Percentiles rank a stretch among this genome's conserved stretches.
Conservation (phyloP, 1,284 basidiomycete species). For the Kalmanozyma brasiliensis region DNA sequence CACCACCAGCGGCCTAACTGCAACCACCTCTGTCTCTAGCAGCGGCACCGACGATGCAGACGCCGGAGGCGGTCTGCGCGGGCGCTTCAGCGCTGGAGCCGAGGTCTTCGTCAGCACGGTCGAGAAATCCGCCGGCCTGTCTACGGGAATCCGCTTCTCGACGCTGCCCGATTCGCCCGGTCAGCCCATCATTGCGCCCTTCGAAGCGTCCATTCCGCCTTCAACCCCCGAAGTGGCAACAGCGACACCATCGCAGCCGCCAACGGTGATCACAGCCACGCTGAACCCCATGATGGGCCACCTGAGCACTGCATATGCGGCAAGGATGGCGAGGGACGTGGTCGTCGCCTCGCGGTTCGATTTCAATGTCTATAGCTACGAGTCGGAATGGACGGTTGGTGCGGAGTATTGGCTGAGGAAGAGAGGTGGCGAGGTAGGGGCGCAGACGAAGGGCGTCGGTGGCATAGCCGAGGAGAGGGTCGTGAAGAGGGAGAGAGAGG, state of each 20-base stretch:
- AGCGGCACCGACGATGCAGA: conserved; percentile 70
- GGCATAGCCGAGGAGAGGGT: background rate
- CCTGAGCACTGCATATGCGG: conserved; percentile 88
- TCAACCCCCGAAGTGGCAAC: background rate
- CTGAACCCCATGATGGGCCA: conserved; percentile 98
- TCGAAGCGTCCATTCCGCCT: background rate
- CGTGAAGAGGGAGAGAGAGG: background rate
- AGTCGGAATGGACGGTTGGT: conserved; percentile 90
- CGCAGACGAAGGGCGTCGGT: background rate
- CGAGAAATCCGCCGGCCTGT: conserved; percentile 92
- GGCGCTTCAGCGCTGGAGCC: conserved; percentile 88
- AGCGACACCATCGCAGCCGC: conserved; percentile 72
- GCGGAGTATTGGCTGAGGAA: conserved; percentile 60
- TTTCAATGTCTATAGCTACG: conserved; percentile 96
- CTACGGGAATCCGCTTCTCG: conserved; percentile 90
- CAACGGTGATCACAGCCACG: conserved; percentile 91
- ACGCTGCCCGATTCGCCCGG: conserved; percentile 79
- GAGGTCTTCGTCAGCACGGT: conserved; percentile 93
- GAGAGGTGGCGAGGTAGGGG: background rate
- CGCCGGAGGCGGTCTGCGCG: conserved; percentile 78
- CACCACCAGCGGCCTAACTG: background rate
- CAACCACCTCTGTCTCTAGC: background rate
- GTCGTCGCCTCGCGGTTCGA: conserved; percentile 90
- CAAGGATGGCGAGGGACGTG: conserved; percentile 85
- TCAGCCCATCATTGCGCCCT: conserved; percentile 5